These are phyloP conservation scores for Geotrichum candidum DNA, from an alignment of 1,139 yeast genomes.

Conservation along the genomic window DNA sequence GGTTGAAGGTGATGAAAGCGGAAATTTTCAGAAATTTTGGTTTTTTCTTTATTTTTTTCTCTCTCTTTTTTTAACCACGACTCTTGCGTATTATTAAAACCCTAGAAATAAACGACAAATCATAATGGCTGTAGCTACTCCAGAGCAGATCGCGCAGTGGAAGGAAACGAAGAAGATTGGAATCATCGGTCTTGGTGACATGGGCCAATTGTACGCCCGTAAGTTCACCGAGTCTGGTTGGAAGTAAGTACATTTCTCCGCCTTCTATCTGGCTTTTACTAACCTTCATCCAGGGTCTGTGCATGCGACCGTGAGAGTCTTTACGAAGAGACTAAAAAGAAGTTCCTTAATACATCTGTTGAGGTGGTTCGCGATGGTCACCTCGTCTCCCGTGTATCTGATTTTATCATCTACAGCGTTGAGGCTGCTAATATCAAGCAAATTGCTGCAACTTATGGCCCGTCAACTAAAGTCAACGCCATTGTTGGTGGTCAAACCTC, in stretches of 20 bases:
- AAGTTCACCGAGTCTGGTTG: slow-evolving; percentile 79
- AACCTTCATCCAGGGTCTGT: slow-evolving; percentile 44
- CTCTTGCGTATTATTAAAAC: background rate
- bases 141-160: slow-evolving; percentile 29
- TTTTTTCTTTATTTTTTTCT: background rate
- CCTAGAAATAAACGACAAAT: background rate
- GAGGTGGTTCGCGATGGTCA: slow-evolving; percentile 69
- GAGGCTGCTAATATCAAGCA: slow-evolving; percentile 67
- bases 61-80: background rate
- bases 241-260: slow-evolving; percentile 36
- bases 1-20: background rate
- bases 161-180: slow-evolving; percentile 57
- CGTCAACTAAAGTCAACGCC: slow-evolving; percentile 79
- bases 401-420: slow-evolving; percentile 79
- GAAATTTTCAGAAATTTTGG: background rate
- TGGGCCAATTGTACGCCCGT: slow-evolving; percentile 85
- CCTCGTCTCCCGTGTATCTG: slow-evolving; percentile 70
- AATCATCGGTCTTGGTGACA: slow-evolving; percentile 92
- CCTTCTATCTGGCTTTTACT: background rate
- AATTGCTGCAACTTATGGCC: slow-evolving; percentile 73
- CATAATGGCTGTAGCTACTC: background rate
- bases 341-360: slow-evolving; percentile 40
- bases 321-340: slow-evolving; percentile 44
- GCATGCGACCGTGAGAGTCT: slow-evolving; percentile 82
- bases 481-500: slow-evolving; percentile 98